phyloP scores from a whole-genome alignment of 495 filamentous ascomycete genomes.

The Astrothelium subdiscretum region DNA sequence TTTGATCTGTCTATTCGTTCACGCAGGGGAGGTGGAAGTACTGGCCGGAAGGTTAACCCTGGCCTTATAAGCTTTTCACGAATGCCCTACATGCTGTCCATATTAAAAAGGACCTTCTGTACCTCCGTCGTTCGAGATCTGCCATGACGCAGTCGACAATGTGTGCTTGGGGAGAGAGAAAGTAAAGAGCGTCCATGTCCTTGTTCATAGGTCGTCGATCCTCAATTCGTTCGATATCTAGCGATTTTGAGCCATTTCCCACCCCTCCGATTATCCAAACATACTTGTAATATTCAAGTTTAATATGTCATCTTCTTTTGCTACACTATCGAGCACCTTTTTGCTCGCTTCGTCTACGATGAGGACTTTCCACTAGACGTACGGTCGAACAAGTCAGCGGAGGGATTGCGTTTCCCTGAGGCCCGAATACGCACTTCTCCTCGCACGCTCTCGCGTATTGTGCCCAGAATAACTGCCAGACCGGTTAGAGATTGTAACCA shows the following conservation, averaged over 20 bases:
- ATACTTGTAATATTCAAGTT: conserved; percentile 89
- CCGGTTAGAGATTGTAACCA: conserved; percentile 1
- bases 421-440: conserved; percentile 39
- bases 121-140: conserved; percentile 74
- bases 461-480: conserved; percentile 44
- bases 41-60: conserved; percentile 21
- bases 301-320: conserved; percentile 90
- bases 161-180: conserved; percentile 72
- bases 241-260: conserved; percentile 24
- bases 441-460: conserved; percentile 45
- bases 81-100: conserved; percentile 66
- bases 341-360: conserved; percentile 72
- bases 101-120: conserved; percentile 61
- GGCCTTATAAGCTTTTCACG: neutral
- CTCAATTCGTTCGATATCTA: conserved; percentile 89
- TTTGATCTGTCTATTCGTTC: conserved; percentile 45
- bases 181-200: conserved; percentile 86
- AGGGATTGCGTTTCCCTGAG: neutral
- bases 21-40: conserved; percentile 43
- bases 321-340: conserved; percentile 72
- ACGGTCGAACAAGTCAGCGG: conserved; percentile 3
- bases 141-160: conserved; percentile 88
- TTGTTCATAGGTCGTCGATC: conserved; percentile 64
- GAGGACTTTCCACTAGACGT: conserved; percentile 84
- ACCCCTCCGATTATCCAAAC: conserved; percentile 6